A percentile compares a stretch with the other conserved stretches of the same genome.
Evolutionary conservation across 768 basidiomycete genomes (phyloP).

Genomic region (Imleria badia): DNA sequence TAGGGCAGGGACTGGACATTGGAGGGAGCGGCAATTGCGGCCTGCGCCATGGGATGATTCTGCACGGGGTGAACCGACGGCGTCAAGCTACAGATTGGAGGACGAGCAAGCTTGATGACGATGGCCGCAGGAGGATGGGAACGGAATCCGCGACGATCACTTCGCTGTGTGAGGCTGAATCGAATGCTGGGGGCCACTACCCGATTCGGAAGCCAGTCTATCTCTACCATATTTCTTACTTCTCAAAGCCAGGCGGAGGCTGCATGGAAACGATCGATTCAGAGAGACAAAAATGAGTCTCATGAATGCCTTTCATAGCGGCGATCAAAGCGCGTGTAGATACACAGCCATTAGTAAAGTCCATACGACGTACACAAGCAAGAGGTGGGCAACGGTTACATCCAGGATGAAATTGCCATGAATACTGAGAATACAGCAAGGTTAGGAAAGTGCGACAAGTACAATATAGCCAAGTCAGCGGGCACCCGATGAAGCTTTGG

Average conservation of each 20-base stretch:
- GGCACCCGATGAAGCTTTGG: constrained; percentile 7
- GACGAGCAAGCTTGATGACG: constrained; percentile 6
- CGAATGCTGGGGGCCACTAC: constrained; percentile 17
- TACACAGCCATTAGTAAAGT: constrained; percentile 9
- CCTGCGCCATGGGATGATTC: constrained; percentile 28
- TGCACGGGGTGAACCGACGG: not conserved
- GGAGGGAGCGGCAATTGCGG: constrained; percentile 20
- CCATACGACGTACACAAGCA: constrained; percentile 1
- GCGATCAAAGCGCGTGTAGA: not conserved
- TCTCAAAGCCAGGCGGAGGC: too few species aligned
- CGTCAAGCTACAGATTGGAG: constrained; percentile 3
- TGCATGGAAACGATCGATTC: too few species aligned
- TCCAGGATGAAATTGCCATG: constrained; percentile 2
- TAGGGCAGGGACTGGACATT: constrained; percentile 27
- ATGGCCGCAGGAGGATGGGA: constrained; percentile 17
- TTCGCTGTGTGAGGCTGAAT: constrained; percentile 21
- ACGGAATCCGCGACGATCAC: constrained; percentile 30
- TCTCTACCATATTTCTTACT: too few species aligned
- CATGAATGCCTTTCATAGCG: too few species aligned
- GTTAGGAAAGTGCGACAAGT: constrained; percentile 4
- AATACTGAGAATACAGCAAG: constrained; percentile 12
- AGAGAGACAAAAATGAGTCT: too few species aligned
- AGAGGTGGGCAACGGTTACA: not conserved
- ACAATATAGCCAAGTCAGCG: constrained; percentile 18
- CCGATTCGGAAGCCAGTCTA: constrained; percentile 29